Evolutionary conservation across 371 early-diverging fungal genomes (phyloP).

Genomic region (Mucor irregularis): DNA sequence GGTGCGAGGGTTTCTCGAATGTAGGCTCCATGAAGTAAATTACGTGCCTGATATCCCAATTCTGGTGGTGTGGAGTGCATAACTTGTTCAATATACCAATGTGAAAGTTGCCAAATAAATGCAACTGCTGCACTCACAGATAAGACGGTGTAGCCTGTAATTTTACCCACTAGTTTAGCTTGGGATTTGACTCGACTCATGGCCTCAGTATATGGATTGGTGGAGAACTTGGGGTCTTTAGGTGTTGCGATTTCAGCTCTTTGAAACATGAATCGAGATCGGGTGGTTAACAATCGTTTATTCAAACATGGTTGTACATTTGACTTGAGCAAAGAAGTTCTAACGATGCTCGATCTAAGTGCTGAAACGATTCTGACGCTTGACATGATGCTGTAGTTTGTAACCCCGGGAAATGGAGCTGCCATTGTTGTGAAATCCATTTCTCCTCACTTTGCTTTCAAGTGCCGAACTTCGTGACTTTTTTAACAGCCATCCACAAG

Average conservation of each 20-base stretch:
- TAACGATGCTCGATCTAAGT: no score
- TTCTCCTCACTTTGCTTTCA: no score
- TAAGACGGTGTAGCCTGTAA: constrained; percentile 32
- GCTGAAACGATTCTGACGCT: no score
- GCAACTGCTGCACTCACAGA: constrained; percentile 30
- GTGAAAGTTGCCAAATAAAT: constrained; percentile 45
- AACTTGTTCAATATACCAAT: constrained; percentile 51
- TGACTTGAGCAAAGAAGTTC: no score
- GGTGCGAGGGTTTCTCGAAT: constrained; percentile 44
- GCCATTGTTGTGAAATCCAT: no score
- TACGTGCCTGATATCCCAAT: constrained; percentile 41
- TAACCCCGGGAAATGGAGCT: no score
- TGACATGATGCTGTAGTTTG: no score
- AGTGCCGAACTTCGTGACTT: no score
- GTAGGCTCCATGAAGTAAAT: constrained; percentile 53
- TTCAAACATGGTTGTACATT: not conserved
- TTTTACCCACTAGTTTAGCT: constrained; percentile 33
- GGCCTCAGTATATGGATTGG: constrained; percentile 39
- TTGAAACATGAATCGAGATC: not conserved
- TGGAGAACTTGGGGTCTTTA: constrained; percentile 21
- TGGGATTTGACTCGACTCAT: constrained; percentile 23
- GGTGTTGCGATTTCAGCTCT: not conserved
- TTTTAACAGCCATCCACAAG: no score
- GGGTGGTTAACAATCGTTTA: not conserved
- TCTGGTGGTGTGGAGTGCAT: constrained; percentile 42